Conservation (phyloP, 2,329 filamentous ascomycete species). For the Fusarium euwallaceae region DNA sequence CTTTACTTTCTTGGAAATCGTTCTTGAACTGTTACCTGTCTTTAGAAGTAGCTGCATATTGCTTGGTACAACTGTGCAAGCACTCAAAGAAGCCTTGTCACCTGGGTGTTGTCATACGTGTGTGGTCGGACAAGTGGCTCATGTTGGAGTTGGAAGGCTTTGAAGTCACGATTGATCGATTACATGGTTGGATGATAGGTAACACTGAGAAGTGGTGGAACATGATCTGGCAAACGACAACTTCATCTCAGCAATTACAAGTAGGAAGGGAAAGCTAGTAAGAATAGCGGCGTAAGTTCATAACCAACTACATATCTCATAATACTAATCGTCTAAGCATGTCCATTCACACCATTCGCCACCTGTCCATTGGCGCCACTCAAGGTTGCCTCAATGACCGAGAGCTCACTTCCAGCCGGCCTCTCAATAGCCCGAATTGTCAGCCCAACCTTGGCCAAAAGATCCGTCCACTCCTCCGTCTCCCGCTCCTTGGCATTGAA, state of each 20-base stretch:
- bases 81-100: too few relatives aligned
- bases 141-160: background rate
- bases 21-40: background rate
- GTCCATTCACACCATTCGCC: background rate
- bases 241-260: background rate
- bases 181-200: background rate
- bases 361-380: background rate
- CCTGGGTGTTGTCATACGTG: background rate
- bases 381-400: constrained; percentile 23
- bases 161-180: background rate
- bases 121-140: background rate
- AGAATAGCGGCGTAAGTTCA: background rate
- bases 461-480: constrained; percentile 24
- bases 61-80: too few relatives aligned
- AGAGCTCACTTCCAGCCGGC: constrained; percentile 30
- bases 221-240: background rate
- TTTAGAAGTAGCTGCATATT: too few relatives aligned
- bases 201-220: background rate
- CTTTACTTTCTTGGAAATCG: background rate
- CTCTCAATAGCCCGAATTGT: constrained; percentile 21
- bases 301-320: background rate
- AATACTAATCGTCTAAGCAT: background rate
- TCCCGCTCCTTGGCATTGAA: constrained; percentile 34
- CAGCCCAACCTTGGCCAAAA: constrained; percentile 17
- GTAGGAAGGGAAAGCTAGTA: rapidly evolving